These are phyloP conservation scores for Balansia obtecta DNA, from an alignment of 2,329 filamentous ascomycete genomes.

Conservation along the genomic window DNA sequence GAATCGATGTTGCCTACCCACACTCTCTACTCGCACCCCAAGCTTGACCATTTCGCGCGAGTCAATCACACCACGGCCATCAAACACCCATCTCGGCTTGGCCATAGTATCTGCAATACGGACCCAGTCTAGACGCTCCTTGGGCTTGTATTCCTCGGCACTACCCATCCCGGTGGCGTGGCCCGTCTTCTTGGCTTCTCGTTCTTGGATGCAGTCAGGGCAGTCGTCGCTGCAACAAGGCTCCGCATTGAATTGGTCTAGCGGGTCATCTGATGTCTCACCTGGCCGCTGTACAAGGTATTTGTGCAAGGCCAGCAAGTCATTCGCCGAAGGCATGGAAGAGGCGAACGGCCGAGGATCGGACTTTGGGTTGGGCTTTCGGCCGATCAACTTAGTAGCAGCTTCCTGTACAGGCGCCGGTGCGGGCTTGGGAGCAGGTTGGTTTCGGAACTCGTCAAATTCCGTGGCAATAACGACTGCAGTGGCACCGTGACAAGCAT, in stretches of 20 bases:
- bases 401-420: conserved; percentile 15
- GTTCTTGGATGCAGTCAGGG: conserved; percentile 35
- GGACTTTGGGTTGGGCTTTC: conserved; percentile 26
- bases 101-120: conserved; percentile 36
- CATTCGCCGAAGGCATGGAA: conserved; percentile 26
- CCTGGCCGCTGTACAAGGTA: conserved; percentile 25
- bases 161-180: conserved; percentile 30
- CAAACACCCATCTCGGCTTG: conserved; percentile 43
- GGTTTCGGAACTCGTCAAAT: conserved; percentile 41
- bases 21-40: conserved; percentile 39
- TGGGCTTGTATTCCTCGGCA: conserved; percentile 31
- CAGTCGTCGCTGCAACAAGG: conserved; percentile 33
- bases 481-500: conserved; percentile 35
- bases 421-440: conserved; percentile 20
- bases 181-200: conserved; percentile 24
- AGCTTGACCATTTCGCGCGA: conserved; percentile 33
- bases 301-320: conserved; percentile 36
- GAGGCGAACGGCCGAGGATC: conserved; percentile 35
- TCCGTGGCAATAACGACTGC: conserved; percentile 44
- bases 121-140: conserved; percentile 39
- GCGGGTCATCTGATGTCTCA: conserved; percentile 27
- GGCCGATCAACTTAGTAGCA: conserved; percentile 19
- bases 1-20: conserved; percentile 35
- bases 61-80: conserved; percentile 42
- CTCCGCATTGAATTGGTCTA: conserved; percentile 31